Evolutionary conservation across 2,329 filamentous ascomycete species (phyloP).

Genomic region (Gyromitra esculenta): DNA sequence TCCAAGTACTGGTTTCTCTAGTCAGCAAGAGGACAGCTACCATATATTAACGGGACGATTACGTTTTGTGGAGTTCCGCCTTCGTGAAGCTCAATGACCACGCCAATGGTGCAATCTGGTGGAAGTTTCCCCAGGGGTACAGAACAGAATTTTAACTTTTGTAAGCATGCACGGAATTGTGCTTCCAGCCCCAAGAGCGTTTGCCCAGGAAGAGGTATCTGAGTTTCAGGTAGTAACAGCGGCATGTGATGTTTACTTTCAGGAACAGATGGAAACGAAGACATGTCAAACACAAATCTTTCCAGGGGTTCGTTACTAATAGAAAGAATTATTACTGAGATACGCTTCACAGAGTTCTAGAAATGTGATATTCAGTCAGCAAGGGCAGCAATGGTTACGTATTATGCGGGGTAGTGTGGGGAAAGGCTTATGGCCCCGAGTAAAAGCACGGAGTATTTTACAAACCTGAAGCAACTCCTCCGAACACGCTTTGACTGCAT

Average conservation of each 20-base stretch:
- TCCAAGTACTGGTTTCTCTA: conserved; percentile 60
- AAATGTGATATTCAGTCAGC: conserved; percentile 2
- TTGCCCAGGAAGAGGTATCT: conserved; percentile 39
- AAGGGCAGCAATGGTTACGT: conserved; percentile 8
- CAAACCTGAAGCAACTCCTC: conserved; percentile 71
- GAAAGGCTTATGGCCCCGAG: conserved; percentile 32
- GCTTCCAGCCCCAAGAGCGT: conserved; percentile 70
- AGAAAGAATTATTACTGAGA: conserved; percentile 61
- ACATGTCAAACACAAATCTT: conserved; percentile 71
- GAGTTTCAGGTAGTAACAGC: conserved; percentile 58
- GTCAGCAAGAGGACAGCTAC: conserved; percentile 8
- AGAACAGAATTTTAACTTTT: conserved; percentile 70
- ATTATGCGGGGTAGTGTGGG: conserved; percentile 1
- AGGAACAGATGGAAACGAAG: conserved; percentile 64
- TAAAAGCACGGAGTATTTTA: conserved; percentile 53
- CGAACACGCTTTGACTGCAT: conserved; percentile 78
- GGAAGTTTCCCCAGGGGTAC: conserved; percentile 70
- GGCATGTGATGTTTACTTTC: conserved; percentile 59
- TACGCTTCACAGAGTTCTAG: conserved; percentile 59
- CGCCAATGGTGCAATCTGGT: conserved; percentile 74
- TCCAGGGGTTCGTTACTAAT: conserved; percentile 62
- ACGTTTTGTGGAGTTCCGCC: conserved; percentile 69
- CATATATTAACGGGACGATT: conserved; percentile 51
- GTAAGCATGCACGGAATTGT: conserved; percentile 74
- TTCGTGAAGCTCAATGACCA: conserved; percentile 77